These are phyloP conservation scores for Pseudogymnoascus verrucosus DNA, from an alignment of 2,329 filamentous ascomycete species.

Conservation along the genomic window DNA sequence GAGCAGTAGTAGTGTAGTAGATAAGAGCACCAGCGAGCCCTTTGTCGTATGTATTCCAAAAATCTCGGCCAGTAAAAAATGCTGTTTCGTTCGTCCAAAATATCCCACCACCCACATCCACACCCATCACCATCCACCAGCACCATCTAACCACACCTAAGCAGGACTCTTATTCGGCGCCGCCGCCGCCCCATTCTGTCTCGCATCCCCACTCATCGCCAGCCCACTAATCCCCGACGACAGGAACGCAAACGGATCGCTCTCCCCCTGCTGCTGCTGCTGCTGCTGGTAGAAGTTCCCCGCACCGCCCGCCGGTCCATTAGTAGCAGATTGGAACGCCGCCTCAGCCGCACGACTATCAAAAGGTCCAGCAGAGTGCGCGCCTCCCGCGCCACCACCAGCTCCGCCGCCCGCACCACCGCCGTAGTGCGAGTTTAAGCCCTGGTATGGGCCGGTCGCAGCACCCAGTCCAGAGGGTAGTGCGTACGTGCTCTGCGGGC, in stretches of 20 bases:
- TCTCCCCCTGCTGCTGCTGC: constrained; percentile 48
- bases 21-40: no score
- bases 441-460: constrained; percentile 64
- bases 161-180: constrained; percentile 30
- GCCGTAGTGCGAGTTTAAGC: constrained; percentile 69
- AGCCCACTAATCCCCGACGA: constrained; percentile 65
- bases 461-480: constrained; percentile 79
- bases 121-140: no score
- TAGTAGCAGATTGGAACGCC: constrained; percentile 83
- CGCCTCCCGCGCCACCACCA: constrained; percentile 61
- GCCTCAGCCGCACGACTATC: constrained; percentile 90
- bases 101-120: no score
- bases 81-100: no score
- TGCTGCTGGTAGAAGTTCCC: constrained; percentile 54
- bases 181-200: constrained; percentile 49
- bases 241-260: constrained; percentile 73
- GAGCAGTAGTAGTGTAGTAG: no score
- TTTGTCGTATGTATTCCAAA: no score
- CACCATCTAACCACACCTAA: constrained; percentile 16
- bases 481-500: constrained; percentile 80
- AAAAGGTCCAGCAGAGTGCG: constrained; percentile 79
- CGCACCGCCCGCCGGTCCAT: constrained; percentile 69
- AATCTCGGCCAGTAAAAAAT: no score
- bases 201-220: constrained; percentile 57
- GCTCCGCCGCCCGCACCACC: background rate